phyloP scores from a whole-genome alignment of 2,329 filamentous ascomycete species.

The Paraphaeosphaeria minitans region DNA sequence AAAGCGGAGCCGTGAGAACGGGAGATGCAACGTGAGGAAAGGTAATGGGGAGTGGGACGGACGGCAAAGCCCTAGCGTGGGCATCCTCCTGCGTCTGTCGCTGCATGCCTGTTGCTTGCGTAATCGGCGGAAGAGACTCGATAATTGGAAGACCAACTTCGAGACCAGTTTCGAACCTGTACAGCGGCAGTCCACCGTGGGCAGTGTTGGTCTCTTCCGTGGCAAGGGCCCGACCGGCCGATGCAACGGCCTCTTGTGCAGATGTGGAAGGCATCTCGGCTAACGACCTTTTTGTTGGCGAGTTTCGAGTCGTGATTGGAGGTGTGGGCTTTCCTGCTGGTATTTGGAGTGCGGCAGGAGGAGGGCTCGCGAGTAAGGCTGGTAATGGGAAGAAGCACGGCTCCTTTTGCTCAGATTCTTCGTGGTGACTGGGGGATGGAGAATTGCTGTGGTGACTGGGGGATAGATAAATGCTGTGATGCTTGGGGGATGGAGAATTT shows the following conservation, averaged over 20 bases:
- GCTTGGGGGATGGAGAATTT: constrained; percentile 4
- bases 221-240: constrained; percentile 13
- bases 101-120: not conserved
- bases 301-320: not conserved
- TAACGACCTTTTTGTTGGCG: not conserved
- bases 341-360: constrained; percentile 1
- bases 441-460: constrained; percentile 1
- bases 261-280: constrained; percentile 7
- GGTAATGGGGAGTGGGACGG: constrained; percentile 16
- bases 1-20: constrained; percentile 18
- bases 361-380: constrained; percentile 21
- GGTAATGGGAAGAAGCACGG: constrained; percentile 26
- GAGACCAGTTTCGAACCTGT: not conserved
- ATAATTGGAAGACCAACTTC: not conserved
- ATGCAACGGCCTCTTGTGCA: constrained; percentile 17
- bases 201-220: not conserved
- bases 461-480: not conserved
- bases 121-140: constrained; percentile 9
- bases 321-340: not conserved
- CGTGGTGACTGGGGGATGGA: not conserved
- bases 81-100: not conserved
- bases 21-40: constrained; percentile 13
- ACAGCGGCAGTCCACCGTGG: not conserved
- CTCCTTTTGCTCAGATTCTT: constrained; percentile 13
- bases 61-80: not conserved